These are phyloP conservation scores for Mortierella hygrophila DNA, from an alignment of 192 early-diverging fungal genomes.

Conservation along the genomic window DNA sequence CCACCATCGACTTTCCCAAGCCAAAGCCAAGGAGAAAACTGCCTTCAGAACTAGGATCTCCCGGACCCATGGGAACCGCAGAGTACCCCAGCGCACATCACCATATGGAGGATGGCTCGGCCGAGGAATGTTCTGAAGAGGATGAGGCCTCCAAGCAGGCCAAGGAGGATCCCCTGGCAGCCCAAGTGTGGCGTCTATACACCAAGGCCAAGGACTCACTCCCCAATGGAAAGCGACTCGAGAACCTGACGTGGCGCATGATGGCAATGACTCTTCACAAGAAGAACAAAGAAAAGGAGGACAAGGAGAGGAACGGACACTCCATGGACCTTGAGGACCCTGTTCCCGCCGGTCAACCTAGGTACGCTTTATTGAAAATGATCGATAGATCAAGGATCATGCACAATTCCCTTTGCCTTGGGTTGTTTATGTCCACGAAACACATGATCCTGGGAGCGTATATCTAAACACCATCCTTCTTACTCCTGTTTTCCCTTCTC, in stretches of 20 bases:
- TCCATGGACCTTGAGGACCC: slow-evolving; percentile 42
- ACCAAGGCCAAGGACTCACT: slow-evolving; percentile 85
- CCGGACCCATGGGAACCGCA: slow-evolving; percentile 22
- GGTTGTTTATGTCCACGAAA: neutral
- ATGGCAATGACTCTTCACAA: slow-evolving; percentile 72
- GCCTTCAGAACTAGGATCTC: slow-evolving; percentile 49
- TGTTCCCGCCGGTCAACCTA: slow-evolving; percentile 43
- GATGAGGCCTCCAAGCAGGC: slow-evolving; percentile 52
- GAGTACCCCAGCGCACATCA: slow-evolving; percentile 9
- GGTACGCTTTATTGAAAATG: slow-evolving; percentile 18
- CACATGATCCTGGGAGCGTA: neutral
- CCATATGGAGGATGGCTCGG: slow-evolving; percentile 5
- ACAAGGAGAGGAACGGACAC: slow-evolving; percentile 31
- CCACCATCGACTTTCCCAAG: slow-evolving; percentile 54
- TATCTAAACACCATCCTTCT: neutral
- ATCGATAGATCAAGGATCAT: neutral
- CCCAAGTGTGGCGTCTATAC: slow-evolving; percentile 80
- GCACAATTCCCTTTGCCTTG: neutral
- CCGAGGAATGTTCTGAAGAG: slow-evolving; percentile 45
- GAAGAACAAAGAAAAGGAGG: slow-evolving; percentile 53
- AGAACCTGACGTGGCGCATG: slow-evolving; percentile 89
- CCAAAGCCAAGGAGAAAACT: slow-evolving; percentile 54
- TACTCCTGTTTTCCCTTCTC: neutral
- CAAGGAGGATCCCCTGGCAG: slow-evolving; percentile 65
- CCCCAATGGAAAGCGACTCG: slow-evolving; percentile 80